Conservation (phyloP, 2,329 filamentous ascomycete species). For the Talaromyces rugulosus region DNA sequence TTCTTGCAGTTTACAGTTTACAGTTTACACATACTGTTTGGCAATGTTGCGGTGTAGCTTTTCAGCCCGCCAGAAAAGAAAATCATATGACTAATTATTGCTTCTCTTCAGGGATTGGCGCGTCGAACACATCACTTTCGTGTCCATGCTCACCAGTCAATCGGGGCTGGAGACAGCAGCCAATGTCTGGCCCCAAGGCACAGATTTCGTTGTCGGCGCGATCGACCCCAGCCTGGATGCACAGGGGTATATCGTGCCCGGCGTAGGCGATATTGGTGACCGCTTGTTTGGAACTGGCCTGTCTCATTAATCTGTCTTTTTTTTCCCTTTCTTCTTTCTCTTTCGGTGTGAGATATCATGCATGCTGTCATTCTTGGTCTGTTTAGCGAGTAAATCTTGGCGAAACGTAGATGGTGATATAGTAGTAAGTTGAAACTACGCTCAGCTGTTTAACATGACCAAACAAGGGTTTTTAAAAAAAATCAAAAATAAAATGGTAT, state of each 20-base stretch:
- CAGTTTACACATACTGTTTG: not conserved
- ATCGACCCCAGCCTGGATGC: conserved; percentile 21
- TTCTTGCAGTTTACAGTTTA: not conserved
- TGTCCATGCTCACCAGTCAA: conserved; percentile 21
- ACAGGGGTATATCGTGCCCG: conserved; percentile 24
- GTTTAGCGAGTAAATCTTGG: not conserved
- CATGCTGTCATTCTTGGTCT: not conserved
- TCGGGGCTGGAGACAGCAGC: conserved; percentile 19
- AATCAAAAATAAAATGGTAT: conserved; percentile 24
- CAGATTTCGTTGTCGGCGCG: conserved; percentile 22
- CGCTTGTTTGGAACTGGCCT: conserved; percentile 22
- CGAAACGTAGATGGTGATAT: not conserved
- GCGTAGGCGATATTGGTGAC: conserved; percentile 28
- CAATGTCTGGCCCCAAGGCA: conserved; percentile 23
- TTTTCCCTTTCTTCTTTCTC: not conserved
- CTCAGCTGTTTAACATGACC: not conserved
- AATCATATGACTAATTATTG: not conserved
- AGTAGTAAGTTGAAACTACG: not conserved
- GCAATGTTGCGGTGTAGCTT: conserved; percentile 7
- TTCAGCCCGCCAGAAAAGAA: not conserved
- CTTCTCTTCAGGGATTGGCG: conserved; percentile 21
- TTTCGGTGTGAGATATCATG: not conserved
- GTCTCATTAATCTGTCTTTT: conserved; percentile 6
- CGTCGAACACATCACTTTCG: conserved; percentile 23
- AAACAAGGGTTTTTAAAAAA: not conserved